Percentiles rank a stretch among this genome's conserved stretches.
phyloP scores from a whole-genome alignment of 495 filamentous ascomycete species.

The Aspergillus bertholletiae region DNA sequence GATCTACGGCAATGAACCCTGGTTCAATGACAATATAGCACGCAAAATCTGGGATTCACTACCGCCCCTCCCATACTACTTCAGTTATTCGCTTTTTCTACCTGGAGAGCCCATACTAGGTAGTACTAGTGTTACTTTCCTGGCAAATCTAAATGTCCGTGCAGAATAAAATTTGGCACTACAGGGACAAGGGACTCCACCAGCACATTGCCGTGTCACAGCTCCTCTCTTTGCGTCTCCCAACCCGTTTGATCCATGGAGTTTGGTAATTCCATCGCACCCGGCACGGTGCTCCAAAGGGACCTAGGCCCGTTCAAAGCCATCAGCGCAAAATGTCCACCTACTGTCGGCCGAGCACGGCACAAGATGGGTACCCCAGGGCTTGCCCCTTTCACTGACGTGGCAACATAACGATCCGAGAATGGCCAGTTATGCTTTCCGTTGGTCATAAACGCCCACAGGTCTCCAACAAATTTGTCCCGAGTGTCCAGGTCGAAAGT shows the following conservation, averaged over 20 bases:
- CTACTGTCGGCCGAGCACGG: conserved; percentile 53
- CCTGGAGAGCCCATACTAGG: too few species aligned
- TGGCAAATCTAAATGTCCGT: too few species aligned
- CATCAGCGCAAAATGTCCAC: conserved; percentile 53
- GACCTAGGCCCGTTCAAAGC: conserved; percentile 35
- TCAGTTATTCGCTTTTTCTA: too few species aligned
- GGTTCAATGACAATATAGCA: too few species aligned
- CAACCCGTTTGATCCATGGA: not conserved
- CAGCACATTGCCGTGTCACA: not conserved
- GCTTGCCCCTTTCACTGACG: conserved; percentile 32
- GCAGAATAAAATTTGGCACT: too few species aligned
- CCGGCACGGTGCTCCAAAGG: conserved; percentile 18
- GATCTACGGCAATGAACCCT: too few species aligned
- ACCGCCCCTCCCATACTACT: too few species aligned
- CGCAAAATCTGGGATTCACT: too few species aligned
- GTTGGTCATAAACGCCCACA: conserved; percentile 46
- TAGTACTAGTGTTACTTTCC: too few species aligned
- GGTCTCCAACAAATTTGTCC: conserved; percentile 36
- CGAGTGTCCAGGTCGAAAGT: conserved; percentile 27
- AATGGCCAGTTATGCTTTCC: conserved; percentile 48
- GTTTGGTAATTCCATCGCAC: not conserved
- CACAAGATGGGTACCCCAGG: conserved; percentile 38
- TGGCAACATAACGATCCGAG: conserved; percentile 41
- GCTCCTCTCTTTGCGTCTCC: conserved; percentile 11
- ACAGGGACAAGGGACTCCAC: not conserved